Percentiles rank a stretch among this genome's conserved stretches.
Conservation (phyloP, 257 asterid species). For the Scutellaria minor region DNA sequence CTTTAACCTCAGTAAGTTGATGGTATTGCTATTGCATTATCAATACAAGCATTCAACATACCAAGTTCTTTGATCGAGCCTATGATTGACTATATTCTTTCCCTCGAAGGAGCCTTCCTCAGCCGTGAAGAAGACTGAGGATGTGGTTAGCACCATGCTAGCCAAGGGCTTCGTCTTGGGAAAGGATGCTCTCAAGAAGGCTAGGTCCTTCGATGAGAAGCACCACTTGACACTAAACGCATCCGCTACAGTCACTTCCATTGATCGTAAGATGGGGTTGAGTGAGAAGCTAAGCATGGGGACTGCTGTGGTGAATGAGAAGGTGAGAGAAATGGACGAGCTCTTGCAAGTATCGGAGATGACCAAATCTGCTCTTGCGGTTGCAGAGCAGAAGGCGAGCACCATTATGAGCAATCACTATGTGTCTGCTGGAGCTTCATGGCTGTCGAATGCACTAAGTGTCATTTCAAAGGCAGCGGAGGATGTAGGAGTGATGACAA, state of each 20-base stretch:
- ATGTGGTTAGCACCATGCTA: conserved; percentile 63
- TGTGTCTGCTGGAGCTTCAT: conserved; percentile 55
- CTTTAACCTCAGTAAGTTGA: conserved; percentile 43
- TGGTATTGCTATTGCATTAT: not conserved
- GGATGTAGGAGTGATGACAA: conserved; percentile 52
- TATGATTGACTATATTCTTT: not conserved
- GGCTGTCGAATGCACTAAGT: conserved; percentile 52
- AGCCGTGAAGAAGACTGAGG: conserved; percentile 51
- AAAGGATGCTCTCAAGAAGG: conserved; percentile 61
- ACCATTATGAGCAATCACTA: conserved; percentile 50
- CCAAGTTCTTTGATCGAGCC: not conserved
- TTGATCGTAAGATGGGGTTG: conserved; percentile 54
- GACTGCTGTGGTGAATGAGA: conserved; percentile 49
- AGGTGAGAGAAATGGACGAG: conserved; percentile 53
- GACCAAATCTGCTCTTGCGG: conserved; percentile 50
- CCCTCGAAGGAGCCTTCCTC: conserved; percentile 36
- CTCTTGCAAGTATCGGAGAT: conserved; percentile 50
- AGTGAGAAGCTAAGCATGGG: conserved; percentile 58
- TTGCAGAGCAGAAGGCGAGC: conserved; percentile 55
- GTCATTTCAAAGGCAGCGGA: conserved; percentile 57
- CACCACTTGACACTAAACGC: conserved; percentile 55
- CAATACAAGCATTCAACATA: not conserved
- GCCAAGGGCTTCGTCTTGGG: conserved; percentile 66
- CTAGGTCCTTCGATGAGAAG: conserved; percentile 58
- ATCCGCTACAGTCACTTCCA: conserved; percentile 55